Base-by-base conservation (phyloP, 495 filamentous ascomycete genomes). In the Lasiosphaeriaceae sp. region DNA sequence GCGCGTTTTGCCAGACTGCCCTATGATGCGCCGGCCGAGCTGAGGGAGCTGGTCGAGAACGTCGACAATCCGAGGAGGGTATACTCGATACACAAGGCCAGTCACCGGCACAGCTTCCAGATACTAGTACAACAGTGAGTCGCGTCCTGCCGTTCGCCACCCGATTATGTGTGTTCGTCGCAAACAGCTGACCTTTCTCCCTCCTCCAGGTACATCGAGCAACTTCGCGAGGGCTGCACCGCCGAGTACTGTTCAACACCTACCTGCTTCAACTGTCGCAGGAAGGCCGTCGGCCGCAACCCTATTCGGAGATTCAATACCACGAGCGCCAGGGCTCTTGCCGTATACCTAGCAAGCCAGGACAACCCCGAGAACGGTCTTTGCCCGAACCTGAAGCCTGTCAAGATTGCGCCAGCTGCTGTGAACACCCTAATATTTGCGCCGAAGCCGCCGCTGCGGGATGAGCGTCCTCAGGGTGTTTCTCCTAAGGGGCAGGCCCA, bases 161-260 rank as follows among this genome's bases (percentile, higher is more conserved):
- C 4, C 9, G 26, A 9, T 9, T 31, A 4, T 31, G 56, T 39
- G 17, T 35, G 12, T 48, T 3, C 31, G 2, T 9, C 24, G 47
- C 24, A 31, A 34, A 49, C 24, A 14, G 24, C 4, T 19, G 29
- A n/a, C 16, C 11, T 20, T 9, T 19, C 49, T 26, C 22, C 11
- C 21, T 8, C 16, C 5, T 29, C n/a, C 66, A 96, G 91, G 59
- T 95, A 88, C 66, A 88, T 92, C 57, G 75, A 79, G 19, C 92
- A 96, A 72, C 80, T 96, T n/a, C 81, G 90, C 35, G 80, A 91
- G 55, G 92, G 92, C 53, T 96, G 92, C 65, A 77, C 82, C 47
- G 80, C 83, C 48, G 74, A 78, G n/a, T 70, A 75, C 44, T 96
- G 92, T 71, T 79, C 75, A 19, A 94, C 86, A 1, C 70, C 89